Base-by-base conservation (phyloP, 192 early-diverging fungal species). In the Gigaspora rosea region DNA sequence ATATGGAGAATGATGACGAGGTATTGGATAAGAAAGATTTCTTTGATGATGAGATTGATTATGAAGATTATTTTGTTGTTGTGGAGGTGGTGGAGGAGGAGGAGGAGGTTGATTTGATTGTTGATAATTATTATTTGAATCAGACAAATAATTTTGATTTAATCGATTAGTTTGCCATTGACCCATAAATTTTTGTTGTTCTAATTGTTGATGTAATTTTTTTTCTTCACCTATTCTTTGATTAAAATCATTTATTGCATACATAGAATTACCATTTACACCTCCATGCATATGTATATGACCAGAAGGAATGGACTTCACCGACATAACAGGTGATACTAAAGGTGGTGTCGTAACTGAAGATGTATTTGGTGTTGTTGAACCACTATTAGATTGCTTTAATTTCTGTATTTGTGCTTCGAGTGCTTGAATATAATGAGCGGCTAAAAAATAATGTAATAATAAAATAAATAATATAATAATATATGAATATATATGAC, bases 371-470 rank as follows among this genome's bases (percentile, higher is more conserved):
- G 63, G 36, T 16, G 63, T 41, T 7, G 63, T 41, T 65, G 63
- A 35, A 18, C 15, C 18, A 41, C 18, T 46, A 41, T 3, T 18
- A 16, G 68, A 20, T 70, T 27, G 22, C 50, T 70, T 70, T 11
- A 70, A 20, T 35, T 70, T 70, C 11, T 18, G n/a, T 50, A 70
- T n/a, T 54, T 70, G 47, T 11, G 41, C 10, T 70, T 70, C 68
- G 4, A 70, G 13, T 1, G 68, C 8, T n/a, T 70, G 68, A 27
- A 70, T 70, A 36, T 70, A 70, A 33, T 70, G 68, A 8, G 50
- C 68, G 7, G 68, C 68, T 70, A 52, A 13, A 33, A 52, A 11
- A 52, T 27, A 27, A 27, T 27, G 16, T 20, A 70, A 35, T 50
- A 27, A 8, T 27, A 33, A 7, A 70, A 20, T 48, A 20, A 32